Percentiles rank a stretch among this genome's conserved stretches.
These are phyloP conservation scores for Candida rishiriensis DNA, from an alignment of 805 yeast species.

Conservation along the genomic window DNA sequence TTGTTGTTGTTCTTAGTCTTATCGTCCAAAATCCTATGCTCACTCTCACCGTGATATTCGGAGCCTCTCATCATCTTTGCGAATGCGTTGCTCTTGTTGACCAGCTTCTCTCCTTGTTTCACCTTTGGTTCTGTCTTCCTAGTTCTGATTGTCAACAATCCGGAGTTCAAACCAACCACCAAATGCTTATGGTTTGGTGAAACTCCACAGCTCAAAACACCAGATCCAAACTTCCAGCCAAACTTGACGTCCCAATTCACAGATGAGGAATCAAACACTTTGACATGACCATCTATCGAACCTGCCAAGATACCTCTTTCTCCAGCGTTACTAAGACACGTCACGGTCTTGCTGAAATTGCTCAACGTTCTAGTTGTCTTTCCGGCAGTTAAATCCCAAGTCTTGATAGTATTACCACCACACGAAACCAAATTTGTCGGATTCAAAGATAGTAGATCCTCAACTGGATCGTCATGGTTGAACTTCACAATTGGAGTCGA, in stretches of 20 bases:
- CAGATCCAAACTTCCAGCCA: slow-evolving; percentile 97
- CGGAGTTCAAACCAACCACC: slow-evolving; percentile 88
- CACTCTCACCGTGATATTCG: slow-evolving; percentile 87
- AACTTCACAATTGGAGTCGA: slow-evolving; percentile 55
- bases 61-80: slow-evolving; percentile 85
- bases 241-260: slow-evolving; percentile 82
- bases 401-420: slow-evolving; percentile 74
- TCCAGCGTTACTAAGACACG: slow-evolving; percentile 71
- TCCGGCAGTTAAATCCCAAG: slow-evolving; percentile 89
- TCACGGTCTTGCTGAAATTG: slow-evolving; percentile 91
- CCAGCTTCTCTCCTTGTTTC: slow-evolving; percentile 42
- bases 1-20: slow-evolving; percentile 40
- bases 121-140: slow-evolving; percentile 64
- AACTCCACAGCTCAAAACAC: slow-evolving; percentile 83
- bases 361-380: slow-evolving; percentile 63
- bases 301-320: slow-evolving; percentile 86
- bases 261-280: slow-evolving; percentile 77
- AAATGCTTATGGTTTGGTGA: slow-evolving; percentile 86
- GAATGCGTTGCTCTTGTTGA: slow-evolving; percentile 54
- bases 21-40: slow-evolving; percentile 64
- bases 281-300: slow-evolving; percentile 95
- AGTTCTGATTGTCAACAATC: slow-evolving; percentile 83
- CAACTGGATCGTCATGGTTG: slow-evolving; percentile 78
- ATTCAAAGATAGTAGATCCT: slow-evolving; percentile 69
- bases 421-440: slow-evolving; percentile 76